Conservation (phyloP, 495 filamentous ascomycete species). For the Lepidopterella palustris region DNA sequence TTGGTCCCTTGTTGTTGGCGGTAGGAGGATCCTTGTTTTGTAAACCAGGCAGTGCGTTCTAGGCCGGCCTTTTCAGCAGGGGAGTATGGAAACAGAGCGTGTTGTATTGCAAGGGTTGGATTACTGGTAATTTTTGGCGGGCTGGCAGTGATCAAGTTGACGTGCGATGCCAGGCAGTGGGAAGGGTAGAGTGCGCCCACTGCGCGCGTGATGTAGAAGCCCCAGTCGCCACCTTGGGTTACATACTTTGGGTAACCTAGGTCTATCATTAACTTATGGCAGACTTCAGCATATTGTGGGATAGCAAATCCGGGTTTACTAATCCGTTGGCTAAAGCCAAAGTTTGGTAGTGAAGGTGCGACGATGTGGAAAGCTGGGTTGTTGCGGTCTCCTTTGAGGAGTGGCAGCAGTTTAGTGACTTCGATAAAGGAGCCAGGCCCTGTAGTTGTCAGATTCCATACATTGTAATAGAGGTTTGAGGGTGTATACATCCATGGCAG, state of each 20-base stretch:
- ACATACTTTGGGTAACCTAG: conserved; percentile 64
- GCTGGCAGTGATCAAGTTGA: conserved; percentile 48
- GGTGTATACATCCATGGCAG: conserved; percentile 31
- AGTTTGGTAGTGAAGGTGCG: conserved; percentile 64
- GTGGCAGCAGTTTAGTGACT: conserved; percentile 54
- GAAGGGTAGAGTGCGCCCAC: conserved; percentile 50
- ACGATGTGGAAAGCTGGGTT: conserved; percentile 61
- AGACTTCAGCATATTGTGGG: conserved; percentile 53
- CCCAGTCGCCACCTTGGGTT: conserved; percentile 62
- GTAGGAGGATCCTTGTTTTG: conserved; percentile 40
- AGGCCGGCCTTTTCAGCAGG: conserved; percentile 33
- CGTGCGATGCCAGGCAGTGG: conserved; percentile 52
- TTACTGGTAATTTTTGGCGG: neutral
- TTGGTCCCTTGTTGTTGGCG: conserved; percentile 42
- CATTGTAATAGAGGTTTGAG: no score
- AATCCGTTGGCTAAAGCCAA: conserved; percentile 57
- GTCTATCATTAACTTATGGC: conserved; percentile 60
- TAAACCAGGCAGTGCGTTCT: conserved; percentile 34
- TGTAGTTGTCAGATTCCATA: conserved; percentile 19
- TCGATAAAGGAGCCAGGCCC: conserved; percentile 68
- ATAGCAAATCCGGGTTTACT: conserved; percentile 51
- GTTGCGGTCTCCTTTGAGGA: conserved; percentile 41
- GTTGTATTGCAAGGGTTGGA: neutral
- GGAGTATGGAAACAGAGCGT: neutral
- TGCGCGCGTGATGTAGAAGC: conserved; percentile 52